phyloP scores from a whole-genome alignment of 345 rosid species.

The Cardamine resedifolia region DNA sequence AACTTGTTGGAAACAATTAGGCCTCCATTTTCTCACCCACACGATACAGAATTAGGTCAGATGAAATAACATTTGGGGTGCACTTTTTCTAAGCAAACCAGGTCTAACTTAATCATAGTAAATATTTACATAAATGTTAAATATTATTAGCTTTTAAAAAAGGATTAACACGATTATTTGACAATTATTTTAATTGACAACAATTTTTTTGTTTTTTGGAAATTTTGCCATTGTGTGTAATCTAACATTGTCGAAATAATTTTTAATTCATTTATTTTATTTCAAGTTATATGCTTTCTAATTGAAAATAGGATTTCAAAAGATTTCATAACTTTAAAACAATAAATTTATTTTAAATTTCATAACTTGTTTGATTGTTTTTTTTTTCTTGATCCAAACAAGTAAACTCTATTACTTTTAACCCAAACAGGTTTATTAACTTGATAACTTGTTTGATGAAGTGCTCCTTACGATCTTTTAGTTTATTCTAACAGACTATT shows the following conservation, averaged over 20 bases:
- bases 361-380: not conserved
- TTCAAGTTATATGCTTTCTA: not conserved
- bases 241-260: not conserved
- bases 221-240: too few relatives aligned
- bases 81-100: conserved; percentile 16
- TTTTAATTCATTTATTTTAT: not conserved
- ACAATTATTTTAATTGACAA: not conserved
- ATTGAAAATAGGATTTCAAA: not conserved
- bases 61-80: not conserved
- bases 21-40: conserved; percentile 30
- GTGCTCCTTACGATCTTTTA: not conserved
- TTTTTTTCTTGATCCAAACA: too few relatives aligned
- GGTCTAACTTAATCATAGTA: not conserved
- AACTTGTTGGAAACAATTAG: not conserved
- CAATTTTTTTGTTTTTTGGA: too few relatives aligned
- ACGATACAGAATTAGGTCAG: conserved; percentile 18
- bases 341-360: not conserved
- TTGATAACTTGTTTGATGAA: not conserved
- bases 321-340: not conserved
- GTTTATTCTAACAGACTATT: not conserved
- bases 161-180: too few relatives aligned
- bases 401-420: too few relatives aligned
- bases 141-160: not conserved
- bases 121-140: not conserved
- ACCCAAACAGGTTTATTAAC: too few relatives aligned